Evolutionary conservation across 2,329 filamentous ascomycete genomes (phyloP).

Genomic region (Pseudopithomyces maydicus): DNA sequence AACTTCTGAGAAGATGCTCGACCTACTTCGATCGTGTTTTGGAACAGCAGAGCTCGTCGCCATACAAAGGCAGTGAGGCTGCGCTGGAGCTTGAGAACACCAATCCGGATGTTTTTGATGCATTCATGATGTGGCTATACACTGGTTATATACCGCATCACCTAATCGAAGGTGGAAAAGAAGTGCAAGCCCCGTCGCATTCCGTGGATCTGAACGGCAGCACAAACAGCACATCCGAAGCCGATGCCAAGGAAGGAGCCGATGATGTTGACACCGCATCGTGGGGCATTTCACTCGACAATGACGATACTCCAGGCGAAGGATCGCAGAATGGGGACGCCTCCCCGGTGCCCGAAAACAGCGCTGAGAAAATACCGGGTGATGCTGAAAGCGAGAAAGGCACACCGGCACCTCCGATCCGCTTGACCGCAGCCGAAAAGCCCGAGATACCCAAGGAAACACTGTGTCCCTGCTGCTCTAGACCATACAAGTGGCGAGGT

Average conservation of each 20-base stretch:
- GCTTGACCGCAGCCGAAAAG: conserved; percentile 36
- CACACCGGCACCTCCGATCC: conserved; percentile 25
- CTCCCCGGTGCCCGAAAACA: conserved; percentile 12
- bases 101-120: conserved; percentile 44
- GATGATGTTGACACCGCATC: conserved; percentile 41
- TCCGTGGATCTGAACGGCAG: conserved; percentile 24
- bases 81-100: conserved; percentile 39
- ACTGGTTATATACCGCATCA: conserved; percentile 44
- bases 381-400: conserved; percentile 34
- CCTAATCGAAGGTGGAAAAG: conserved; percentile 42
- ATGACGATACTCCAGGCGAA: conserved; percentile 29
- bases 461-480: conserved; percentile 40
- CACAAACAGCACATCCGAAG: conserved; percentile 15
- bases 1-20: conserved; percentile 40
- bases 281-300: conserved; percentile 42
- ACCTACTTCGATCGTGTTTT: conserved; percentile 38
- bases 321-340: conserved; percentile 13
- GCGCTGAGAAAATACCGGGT: conserved; percentile 37
- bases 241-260: conserved; percentile 23
- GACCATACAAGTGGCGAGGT: conserved; percentile 43
- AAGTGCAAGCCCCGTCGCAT: conserved; percentile 35
- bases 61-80: conserved; percentile 33
- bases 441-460: conserved; percentile 42
- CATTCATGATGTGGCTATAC: conserved; percentile 44
- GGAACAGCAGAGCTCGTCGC: conserved; percentile 35